Percentiles rank a stretch among this genome's conserved stretches.
These are phyloP conservation scores for Nectriaceae sp. DNA, from an alignment of 2,329 filamentous ascomycete species.

Conservation along the genomic window DNA sequence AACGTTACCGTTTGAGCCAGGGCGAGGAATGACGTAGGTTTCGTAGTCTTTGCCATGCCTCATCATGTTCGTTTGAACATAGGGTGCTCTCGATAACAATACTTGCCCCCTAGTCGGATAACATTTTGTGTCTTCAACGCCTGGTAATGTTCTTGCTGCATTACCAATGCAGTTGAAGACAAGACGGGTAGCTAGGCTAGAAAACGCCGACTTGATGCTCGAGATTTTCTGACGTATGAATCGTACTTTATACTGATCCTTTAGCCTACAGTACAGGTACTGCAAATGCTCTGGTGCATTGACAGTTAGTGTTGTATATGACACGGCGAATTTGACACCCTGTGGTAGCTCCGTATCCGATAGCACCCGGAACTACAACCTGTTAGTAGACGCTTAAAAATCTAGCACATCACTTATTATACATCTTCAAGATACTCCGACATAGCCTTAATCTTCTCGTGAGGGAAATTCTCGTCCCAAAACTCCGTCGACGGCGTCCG, in stretches of 20 bases:
- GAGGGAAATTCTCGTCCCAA: conserved; percentile 41
- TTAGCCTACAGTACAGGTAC: conserved; percentile 30
- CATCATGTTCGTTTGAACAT: conserved; percentile 39
- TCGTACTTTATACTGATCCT: conserved; percentile 31
- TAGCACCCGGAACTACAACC: conserved; percentile 31
- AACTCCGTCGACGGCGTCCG: conserved; percentile 42
- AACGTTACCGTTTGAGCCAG: conserved; percentile 36
- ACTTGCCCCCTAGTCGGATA: conserved; percentile 45
- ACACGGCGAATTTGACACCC: conserved; percentile 36
- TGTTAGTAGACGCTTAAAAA: background rate
- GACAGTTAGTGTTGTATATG: conserved; percentile 39
- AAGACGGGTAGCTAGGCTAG: conserved; percentile 27
- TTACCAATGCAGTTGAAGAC: conserved; percentile 40
- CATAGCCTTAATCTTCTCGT: conserved; percentile 43
- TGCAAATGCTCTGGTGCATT: conserved; percentile 41
- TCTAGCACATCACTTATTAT: conserved; percentile 4
- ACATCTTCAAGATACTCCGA: conserved; percentile 43
- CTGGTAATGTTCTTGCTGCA: conserved; percentile 34
- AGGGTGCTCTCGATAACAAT: conserved; percentile 36
- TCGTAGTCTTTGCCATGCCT: conserved; percentile 40
- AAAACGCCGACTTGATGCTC: conserved; percentile 28
- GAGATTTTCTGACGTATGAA: conserved; percentile 33
- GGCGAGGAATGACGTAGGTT: conserved; percentile 43
- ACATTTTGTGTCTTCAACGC: conserved; percentile 40
- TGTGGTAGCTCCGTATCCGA: conserved; percentile 30